phyloP scores from a whole-genome alignment of 495 filamentous ascomycete genomes.

The Hypoxylon trugodes region DNA sequence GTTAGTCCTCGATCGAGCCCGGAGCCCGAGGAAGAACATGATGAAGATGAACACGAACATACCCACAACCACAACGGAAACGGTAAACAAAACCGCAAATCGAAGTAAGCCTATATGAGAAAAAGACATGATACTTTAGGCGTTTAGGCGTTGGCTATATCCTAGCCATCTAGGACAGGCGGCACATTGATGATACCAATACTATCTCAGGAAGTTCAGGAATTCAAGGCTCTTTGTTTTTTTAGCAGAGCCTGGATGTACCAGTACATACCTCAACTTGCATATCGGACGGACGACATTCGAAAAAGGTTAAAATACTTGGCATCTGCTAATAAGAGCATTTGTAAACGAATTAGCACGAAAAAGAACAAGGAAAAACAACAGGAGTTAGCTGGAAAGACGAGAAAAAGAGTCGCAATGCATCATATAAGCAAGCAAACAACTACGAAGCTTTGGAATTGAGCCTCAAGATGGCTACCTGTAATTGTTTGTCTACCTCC shows the following conservation, averaged over 20 bases:
- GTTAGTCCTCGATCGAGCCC: slow-evolving; percentile 68
- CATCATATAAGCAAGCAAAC: neutral
- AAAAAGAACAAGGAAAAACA: no score
- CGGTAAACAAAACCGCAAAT: slow-evolving; percentile 42
- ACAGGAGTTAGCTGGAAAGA: no score
- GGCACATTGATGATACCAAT: slow-evolving; percentile 36
- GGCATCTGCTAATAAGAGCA: slow-evolving; percentile 1
- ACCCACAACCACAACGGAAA: slow-evolving; percentile 53
- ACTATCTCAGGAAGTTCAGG: slow-evolving; percentile 3
- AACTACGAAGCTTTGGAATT: neutral
- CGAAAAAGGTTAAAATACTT: slow-evolving; percentile 1
- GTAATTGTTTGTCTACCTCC: no score
- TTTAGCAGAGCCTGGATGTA: slow-evolving; percentile 30
- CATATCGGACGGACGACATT: slow-evolving; percentile 10
- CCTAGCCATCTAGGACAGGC: slow-evolving; percentile 17
- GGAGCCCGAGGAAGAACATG: slow-evolving; percentile 72
- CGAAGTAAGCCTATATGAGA: slow-evolving; percentile 33
- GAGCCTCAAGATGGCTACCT: no score
- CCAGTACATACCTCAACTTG: slow-evolving; percentile 25
- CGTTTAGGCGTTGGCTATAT: slow-evolving; percentile 40
- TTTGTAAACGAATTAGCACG: neutral
- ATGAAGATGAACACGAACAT: slow-evolving; percentile 57
- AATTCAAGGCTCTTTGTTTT: slow-evolving; percentile 12
- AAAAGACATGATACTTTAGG: slow-evolving; percentile 21
- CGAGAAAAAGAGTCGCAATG: neutral